Evolutionary conservation across 805 yeast genomes (phyloP), one percentile per base, ranked within the genome.

Genomic region (Sporopachydermia lactativora): DNA sequence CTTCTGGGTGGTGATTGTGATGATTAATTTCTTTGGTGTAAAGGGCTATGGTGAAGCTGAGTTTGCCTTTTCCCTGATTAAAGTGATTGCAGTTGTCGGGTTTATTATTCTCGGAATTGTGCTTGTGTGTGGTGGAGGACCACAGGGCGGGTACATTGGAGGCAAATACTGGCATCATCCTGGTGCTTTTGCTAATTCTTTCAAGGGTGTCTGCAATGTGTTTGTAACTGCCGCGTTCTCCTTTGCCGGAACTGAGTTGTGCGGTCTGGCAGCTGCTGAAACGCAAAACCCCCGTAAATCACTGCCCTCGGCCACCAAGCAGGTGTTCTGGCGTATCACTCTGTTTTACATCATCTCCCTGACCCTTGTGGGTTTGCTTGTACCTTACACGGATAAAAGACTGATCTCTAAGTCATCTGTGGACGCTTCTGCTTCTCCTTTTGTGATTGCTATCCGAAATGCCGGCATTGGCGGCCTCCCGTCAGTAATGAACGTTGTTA

Each of bases 311-410:
- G 88, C 89, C 36, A 73, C 79, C 44, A 81, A 81, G 58, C 88
- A 82, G 61, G 84, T 81, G 3, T 80, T 83, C 61, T 81, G 89
- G 88, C 70, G 92, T 60, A 77, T 82, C 43, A 61, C 77, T 13
- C 57, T 80, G 48, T 81, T 82, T 54, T 83, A 83, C 61, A 65
- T 83, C 55, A 61, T 68, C 6, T 65, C 77, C 45, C 70, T 60
- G 54, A 75, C 60, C 42, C 64, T 69, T 48, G 71, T 66, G 49
- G 80, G 86, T 36, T 73, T 81, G 49, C 64, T 83, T 43, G 89
- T 83, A n/a, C 88, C 89, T 13, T 79, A 67, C 53, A 64, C 62
- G 43, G 70, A 73, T 44, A 49, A 54, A 1, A 57, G 72, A 45
- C 63, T 79, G 41, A 52, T 72, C 19, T 74, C 69, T 17, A 62